Evolutionary conservation across 306 rosid genomes (phyloP), one percentile per base, ranked within the genome.

Genomic region (Rubus parviflorus): DNA sequence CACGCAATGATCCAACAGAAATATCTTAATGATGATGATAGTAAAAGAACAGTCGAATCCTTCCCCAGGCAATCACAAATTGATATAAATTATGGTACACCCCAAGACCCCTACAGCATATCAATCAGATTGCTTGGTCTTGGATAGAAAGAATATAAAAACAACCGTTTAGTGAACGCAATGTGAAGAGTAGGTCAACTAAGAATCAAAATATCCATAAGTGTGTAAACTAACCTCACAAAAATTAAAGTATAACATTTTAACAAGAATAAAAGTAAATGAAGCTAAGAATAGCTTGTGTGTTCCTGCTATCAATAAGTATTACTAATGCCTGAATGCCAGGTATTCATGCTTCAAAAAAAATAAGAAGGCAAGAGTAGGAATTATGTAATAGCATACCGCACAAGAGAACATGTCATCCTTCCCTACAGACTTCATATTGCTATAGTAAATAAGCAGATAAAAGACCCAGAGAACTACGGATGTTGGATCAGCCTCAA

Each of bases 401-500:
- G 95, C 97, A 88, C 70, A 82, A 73, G 89, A 83, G 83, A 90
- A 89, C 90, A 92, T 90, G 88, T 95, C 98, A 87, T 95, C 97
- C 89, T 83, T 84, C 89, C 84, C 96, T 72, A 81, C 65, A 72
- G 90, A 79, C 81, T 85, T 87, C 72, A 85, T 66, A 80, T 80
- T 84, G 87, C 97, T 88, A 76, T 87, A 82, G 90, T 85, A 95
- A 80, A 92, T 79, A 71, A 92, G 90, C 48, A 92, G 90, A 88
- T 90, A 92, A 70, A 92, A 84, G 67, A 86, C 81, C 98, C 97
- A 95, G 80, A 88, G 81, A 85, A 82, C 63, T 62, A 74, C 82
- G 48, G 96, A 89, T 65, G 83, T 82, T 81, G 97, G 88, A 86
- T 90, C 88, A 48, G 80, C 84, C 89, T 92, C 97, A 78, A 95